These are phyloP conservation scores for Heliamphora pulchella DNA, from an alignment of 179 eudicot genomes.

Conservation along the genomic window DNA sequence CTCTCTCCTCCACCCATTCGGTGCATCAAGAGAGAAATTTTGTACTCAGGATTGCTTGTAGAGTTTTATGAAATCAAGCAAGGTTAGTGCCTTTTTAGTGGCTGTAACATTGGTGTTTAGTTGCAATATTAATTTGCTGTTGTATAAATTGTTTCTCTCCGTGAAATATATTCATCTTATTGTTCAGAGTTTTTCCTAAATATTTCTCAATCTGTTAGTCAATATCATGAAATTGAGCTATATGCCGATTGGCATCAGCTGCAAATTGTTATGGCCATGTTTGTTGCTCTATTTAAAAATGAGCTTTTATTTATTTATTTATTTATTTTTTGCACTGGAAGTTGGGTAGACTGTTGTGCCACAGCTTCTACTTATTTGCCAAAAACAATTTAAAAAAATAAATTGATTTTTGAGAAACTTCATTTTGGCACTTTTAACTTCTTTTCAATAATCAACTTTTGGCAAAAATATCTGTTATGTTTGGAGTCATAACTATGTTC, in stretches of 20 bases:
- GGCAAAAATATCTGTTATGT: too few relatives aligned
- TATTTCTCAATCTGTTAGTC: neutral
- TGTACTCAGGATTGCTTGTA: neutral
- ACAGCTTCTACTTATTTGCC: too few relatives aligned
- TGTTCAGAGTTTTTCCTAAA: neutral
- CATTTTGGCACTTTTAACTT: too few relatives aligned
- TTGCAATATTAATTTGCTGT: neutral
- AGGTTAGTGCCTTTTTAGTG: neutral
- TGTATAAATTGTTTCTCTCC: neutral
- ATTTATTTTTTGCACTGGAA: too few relatives aligned
- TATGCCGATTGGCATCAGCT: neutral
- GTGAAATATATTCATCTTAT: neutral
- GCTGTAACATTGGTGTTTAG: constrained; percentile 1
- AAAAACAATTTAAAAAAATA: too few relatives aligned
- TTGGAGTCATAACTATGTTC: too few relatives aligned
- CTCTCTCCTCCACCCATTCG: neutral
- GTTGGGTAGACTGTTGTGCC: too few relatives aligned
- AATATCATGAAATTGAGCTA: neutral
- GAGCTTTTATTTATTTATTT: too few relatives aligned
- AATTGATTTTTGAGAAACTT: too few relatives aligned
- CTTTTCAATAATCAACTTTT: too few relatives aligned
- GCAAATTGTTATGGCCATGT: neutral
- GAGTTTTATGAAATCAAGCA: neutral
- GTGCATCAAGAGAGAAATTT: neutral
- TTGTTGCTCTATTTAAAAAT: too few relatives aligned